Evolutionary conservation across 2,329 filamentous ascomycete species (phyloP).

Genomic region (Capronia coronata): DNA sequence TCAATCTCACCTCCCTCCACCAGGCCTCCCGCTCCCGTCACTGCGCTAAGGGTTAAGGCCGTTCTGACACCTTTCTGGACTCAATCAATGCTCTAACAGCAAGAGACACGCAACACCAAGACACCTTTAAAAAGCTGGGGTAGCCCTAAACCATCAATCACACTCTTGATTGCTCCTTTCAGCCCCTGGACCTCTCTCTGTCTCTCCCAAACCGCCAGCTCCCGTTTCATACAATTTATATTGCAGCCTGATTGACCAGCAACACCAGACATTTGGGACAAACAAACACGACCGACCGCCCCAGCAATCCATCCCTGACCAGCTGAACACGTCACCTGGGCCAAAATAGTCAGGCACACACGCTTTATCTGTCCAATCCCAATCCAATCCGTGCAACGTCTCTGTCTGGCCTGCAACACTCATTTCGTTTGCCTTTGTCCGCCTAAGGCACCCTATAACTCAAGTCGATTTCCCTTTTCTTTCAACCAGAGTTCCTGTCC

Average conservation of each 20-base stretch:
- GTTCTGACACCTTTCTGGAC: not conserved
- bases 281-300: too few species aligned
- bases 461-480: too few species aligned
- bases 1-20: too few species aligned
- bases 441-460: too few species aligned
- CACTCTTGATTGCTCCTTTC: not conserved
- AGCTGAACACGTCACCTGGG: constrained; percentile 1
- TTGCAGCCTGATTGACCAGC: not conserved
- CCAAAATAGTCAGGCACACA: not conserved
- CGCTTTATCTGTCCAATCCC: not conserved
- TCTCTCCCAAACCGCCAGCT: not conserved
- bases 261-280: too few species aligned
- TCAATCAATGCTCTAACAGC: not conserved
- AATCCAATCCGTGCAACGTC: not conserved
- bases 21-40: too few species aligned
- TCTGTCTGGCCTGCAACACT: not conserved
- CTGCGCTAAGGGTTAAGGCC: too few species aligned
- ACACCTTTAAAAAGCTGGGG: not conserved
- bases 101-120: not conserved
- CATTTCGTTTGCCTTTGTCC: not conserved
- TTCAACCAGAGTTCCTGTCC: not conserved
- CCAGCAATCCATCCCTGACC: not conserved
- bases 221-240: not conserved
- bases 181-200: not conserved
- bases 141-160: not conserved